Conservation (phyloP, 1,284 basidiomycete genomes). For the Afroboletus lepidellus region DNA sequence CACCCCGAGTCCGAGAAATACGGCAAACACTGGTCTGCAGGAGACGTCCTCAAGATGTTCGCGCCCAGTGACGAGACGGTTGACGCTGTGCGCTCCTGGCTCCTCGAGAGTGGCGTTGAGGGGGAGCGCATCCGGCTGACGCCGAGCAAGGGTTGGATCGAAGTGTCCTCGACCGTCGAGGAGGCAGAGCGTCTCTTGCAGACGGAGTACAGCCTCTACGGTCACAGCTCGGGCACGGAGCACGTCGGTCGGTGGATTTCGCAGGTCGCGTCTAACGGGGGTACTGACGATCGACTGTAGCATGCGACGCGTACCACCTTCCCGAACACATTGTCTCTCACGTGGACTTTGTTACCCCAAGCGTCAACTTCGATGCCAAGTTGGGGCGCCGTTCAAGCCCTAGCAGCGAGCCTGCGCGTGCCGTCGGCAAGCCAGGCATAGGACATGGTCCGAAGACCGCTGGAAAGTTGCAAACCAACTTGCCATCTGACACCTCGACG, state of each 20-base stretch:
- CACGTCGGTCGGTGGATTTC: conserved; percentile 36
- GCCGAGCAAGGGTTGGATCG: conserved; percentile 42
- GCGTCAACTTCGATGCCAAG: conserved; percentile 27
- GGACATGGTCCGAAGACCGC: conserved; percentile 24
- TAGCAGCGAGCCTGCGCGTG: not conserved
- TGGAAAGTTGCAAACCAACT: conserved; percentile 10
- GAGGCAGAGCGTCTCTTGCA: conserved; percentile 39
- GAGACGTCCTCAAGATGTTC: conserved; percentile 39
- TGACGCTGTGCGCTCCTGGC: conserved; percentile 39
- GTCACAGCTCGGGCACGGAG: conserved; percentile 38
- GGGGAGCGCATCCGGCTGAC: conserved; percentile 32
- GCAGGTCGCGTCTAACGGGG: conserved; percentile 9
- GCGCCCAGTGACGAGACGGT: conserved; percentile 39
- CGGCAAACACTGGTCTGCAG: conserved; percentile 43
- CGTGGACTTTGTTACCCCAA: conserved; percentile 29
- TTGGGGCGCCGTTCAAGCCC: conserved; percentile 19
- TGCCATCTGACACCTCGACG: conserved; percentile 20
- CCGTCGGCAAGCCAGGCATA: not conserved
- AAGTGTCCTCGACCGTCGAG: conserved; percentile 37
- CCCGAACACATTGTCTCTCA: conserved; percentile 30
- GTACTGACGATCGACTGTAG: conserved; percentile 15
- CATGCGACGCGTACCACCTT: conserved; percentile 30
- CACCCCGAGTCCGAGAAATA: conserved; percentile 43
- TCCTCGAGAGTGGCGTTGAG: conserved; percentile 36
- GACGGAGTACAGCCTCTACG: conserved; percentile 33